A percentile compares a stretch with the other conserved stretches of the same genome.
Evolutionary conservation across 768 basidiomycete genomes (phyloP).

Genomic region (Naganishia friedmannii): DNA sequence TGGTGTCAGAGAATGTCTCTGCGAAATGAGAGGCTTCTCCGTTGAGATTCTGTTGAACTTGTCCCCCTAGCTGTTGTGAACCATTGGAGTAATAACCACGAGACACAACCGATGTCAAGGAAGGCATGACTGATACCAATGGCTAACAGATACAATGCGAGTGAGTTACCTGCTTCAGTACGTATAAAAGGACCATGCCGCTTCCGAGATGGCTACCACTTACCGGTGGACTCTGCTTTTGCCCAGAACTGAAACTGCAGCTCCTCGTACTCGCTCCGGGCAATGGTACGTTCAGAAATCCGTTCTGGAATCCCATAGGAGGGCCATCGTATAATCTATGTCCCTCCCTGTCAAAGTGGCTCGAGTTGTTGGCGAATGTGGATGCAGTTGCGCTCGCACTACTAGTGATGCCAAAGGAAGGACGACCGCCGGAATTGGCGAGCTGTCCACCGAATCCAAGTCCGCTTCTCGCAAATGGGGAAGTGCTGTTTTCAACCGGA

Average conservation of each 20-base stretch:
- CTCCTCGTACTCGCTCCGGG: constrained; percentile 44
- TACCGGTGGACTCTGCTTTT: constrained; percentile 39
- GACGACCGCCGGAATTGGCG: constrained; percentile 8
- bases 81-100: background rate
- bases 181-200: background rate
- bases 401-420: constrained; percentile 18
- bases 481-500: background rate
- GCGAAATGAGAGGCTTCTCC: constrained; percentile 45
- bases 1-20: constrained; percentile 42
- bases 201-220: constrained; percentile 21
- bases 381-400: constrained; percentile 1
- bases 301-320: constrained; percentile 3
- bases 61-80: constrained; percentile 32
- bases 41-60: constrained; percentile 40
- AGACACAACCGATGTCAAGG: background rate
- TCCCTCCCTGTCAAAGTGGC: background rate
- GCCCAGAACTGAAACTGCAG: constrained; percentile 45
- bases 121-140: constrained; percentile 19
- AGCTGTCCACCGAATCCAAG: constrained; percentile 19
- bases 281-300: constrained; percentile 16
- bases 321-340: constrained; percentile 16
- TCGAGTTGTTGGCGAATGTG: background rate
- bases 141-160: background rate
- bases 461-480: constrained; percentile 9
- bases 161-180: background rate